Base-by-base conservation (phyloP, 2,329 filamentous ascomycete species). In the Westerdykella sp. region DNA sequence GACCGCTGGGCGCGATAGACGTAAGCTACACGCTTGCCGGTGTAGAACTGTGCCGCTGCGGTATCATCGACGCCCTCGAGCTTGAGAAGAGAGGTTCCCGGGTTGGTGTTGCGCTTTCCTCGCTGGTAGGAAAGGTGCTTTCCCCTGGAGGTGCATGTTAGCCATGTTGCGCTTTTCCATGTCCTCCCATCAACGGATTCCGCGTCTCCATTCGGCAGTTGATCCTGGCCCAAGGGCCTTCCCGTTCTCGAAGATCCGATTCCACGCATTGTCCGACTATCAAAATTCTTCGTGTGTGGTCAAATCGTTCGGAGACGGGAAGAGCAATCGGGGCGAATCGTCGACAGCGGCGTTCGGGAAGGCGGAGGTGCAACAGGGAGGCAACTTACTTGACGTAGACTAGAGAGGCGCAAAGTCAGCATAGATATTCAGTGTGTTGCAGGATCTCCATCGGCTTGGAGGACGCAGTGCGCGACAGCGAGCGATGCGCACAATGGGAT, bases 21-120 rank as follows among this genome's bases (percentile, higher is more conserved):
- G 75, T 89, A 98, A 72, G 93, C 93, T 72, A 97, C 83, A 79
- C 90, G 90, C 86, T 98, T 98, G 77, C 93, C 93, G 60, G 88
- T 79, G 80, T 98, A 98, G 86, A 96, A 60, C 49, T 84, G 87
- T 74, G 93, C 91, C 70, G 84, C 87, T 67, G 87, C 79, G 68
- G 85, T 82, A 79, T 87, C 81, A 67, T 95, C 89, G 66, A 97
- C 93, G 73, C 91, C 91, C 81, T 98, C 91, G 69, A 98, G 95
- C 84, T 96, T 93, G 78, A 98, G 85, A 76, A 97, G 80, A 72
- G 87, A 80, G 54, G 87, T 94, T 76, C 84, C 84, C 65, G 91
- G 85, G 80, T 86, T 89, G 71, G 84, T 89, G 76, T 80, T 85
- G 77, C 87, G 86, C 80, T 94, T 91, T 73, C 85, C 60, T 75